Base-by-base conservation (phyloP, 768 basidiomycete genomes). In the Podaxis sp. region DNA sequence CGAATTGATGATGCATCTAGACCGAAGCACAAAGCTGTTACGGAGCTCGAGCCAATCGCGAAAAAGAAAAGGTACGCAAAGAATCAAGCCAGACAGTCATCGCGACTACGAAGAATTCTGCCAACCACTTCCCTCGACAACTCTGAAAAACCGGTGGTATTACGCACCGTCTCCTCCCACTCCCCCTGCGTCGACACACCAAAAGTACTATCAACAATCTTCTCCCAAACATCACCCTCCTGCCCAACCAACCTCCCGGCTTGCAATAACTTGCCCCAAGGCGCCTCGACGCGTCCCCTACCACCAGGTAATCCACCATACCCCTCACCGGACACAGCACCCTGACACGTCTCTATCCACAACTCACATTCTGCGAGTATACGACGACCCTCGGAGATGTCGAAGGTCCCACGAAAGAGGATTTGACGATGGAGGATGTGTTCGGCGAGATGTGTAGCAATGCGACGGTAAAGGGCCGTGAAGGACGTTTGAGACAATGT, bases 341-440 rank as follows among this genome's bases (percentile, higher is more conserved):
- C 74, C 28, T 85, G 83, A 63, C 87, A 91, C 6, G 91, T 89
- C 74, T 93, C 90, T 4, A 89, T 81, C 95, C 95, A 95, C 53
- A 93, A 80, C 69, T 87, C 83, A 77, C 85, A 87, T 73, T 99
- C 95, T 0, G 83, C 82, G 22, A 78, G 78, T 22, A 96, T 80
- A 22, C 77, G 75, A 63, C 79, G 81, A 4, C 89, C 91, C 59
- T 93, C 89, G 7, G 73, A 69, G 2, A 81, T 72, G 36, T 82
- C 79, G 60, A 95, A 82, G 64, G 84, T 84, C 0, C 92, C 88
- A 48, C 93, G 87, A 70, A 91, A 91, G 41, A 90, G 73, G 58
- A 97, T 86, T 63, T 90, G 86, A 13, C 95, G 89, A 66, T 95
- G 92, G 20, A 91, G 76, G 57, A 99, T 87, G 70, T 95, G 87